Evolutionary conservation across 495 filamentous ascomycete species (phyloP), one percentile per base, ranked within the genome.

Genomic region (Neurospora tetraspora): DNA sequence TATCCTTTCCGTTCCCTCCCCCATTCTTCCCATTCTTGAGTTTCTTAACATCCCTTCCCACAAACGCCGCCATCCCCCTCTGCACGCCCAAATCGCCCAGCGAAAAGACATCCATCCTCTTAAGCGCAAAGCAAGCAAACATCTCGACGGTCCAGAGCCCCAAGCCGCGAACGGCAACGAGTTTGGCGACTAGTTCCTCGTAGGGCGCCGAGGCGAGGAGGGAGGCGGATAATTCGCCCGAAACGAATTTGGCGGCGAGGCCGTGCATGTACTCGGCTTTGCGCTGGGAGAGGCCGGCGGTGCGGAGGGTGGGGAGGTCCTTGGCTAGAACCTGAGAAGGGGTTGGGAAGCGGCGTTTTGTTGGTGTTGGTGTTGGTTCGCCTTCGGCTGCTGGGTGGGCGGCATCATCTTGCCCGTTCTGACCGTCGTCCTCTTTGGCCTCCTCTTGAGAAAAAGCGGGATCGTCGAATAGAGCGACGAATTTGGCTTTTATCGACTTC

Each of bases 211-310:
- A 85, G 42, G 90, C 85, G 20, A 99, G 85, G 83, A 94, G 89
- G 73, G 87, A 82, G 34, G 92, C 91, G 70, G 88, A 91, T 23
- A 98, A 82, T 75, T 94, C 92, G 34, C 93, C 91, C 43, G 75
- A 83, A 0, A 81, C 82, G 79, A 99, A 98, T 77, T 94, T 94
- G 78, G 92, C 84, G 3, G 94, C 92, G 4, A 99, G 83, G 0
- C 94, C 94, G 61, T 89, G 86, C 45, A 98, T 87, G 81, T 99
- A 99, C 81, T 98, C 96, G 53, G 96, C 96, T 81, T 99, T 99
- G 37, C 96, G 88, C 80, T 92, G 89, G 8, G 93, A 97, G 38
- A 98, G 87, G 4, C 96, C 96, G 9, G 94, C 96, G 40, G 93
- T 90, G 38, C 93, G 90, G 20, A 98, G 85, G 8, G 82, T 86